Percentiles rank a stretch among this genome's conserved stretches.
Conservation (phyloP, 2,329 filamentous ascomycete genomes). For the Pyrenochaeta sp. region DNA sequence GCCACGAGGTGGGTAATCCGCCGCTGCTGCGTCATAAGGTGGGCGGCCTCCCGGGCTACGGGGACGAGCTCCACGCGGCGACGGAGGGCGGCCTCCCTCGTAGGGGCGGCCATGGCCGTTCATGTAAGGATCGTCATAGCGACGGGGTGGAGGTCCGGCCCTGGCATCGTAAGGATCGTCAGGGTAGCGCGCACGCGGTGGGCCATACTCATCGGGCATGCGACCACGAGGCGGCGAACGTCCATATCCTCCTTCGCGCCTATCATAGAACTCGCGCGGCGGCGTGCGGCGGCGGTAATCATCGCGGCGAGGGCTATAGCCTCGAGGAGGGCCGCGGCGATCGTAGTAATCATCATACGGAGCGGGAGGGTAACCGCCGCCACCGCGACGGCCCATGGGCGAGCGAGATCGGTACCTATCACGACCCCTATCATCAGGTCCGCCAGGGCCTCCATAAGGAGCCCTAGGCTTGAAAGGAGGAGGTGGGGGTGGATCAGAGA, state of each 20-base stretch:
- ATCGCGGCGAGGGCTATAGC: conserved; percentile 84
- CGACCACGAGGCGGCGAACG: conserved; percentile 73
- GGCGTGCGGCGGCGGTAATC: conserved; percentile 87
- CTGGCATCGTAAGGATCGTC: conserved; percentile 76
- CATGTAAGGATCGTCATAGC: conserved; percentile 67
- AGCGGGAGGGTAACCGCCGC: conserved; percentile 63
- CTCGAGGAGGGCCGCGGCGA: conserved; percentile 80
- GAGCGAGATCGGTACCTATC: conserved; percentile 83
- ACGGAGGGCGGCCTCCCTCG: conserved; percentile 57
- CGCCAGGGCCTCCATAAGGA: conserved; percentile 44
- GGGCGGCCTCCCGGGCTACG: conserved; percentile 68
- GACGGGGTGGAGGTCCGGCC: conserved; percentile 63
- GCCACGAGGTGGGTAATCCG: conserved; percentile 56
- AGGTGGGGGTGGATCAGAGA: conserved; percentile 58
- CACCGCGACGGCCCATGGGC: conserved; percentile 67
- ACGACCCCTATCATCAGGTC: conserved; percentile 71
- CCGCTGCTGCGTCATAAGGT: conserved; percentile 55
- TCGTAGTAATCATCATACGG: conserved; percentile 77
- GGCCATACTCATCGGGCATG: conserved; percentile 76
- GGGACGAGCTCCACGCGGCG: conserved; percentile 48
- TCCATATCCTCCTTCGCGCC: conserved; percentile 66
- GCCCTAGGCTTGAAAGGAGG: conserved; percentile 47
- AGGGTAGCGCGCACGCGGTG: conserved; percentile 69
- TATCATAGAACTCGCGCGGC: conserved; percentile 86
- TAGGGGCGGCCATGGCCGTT: conserved; percentile 67